Percentiles rank a stretch among this genome's conserved stretches.
These are phyloP conservation scores for Colletotrichum sp. DNA, from an alignment of 2,329 filamentous ascomycete species.

Conservation along the genomic window DNA sequence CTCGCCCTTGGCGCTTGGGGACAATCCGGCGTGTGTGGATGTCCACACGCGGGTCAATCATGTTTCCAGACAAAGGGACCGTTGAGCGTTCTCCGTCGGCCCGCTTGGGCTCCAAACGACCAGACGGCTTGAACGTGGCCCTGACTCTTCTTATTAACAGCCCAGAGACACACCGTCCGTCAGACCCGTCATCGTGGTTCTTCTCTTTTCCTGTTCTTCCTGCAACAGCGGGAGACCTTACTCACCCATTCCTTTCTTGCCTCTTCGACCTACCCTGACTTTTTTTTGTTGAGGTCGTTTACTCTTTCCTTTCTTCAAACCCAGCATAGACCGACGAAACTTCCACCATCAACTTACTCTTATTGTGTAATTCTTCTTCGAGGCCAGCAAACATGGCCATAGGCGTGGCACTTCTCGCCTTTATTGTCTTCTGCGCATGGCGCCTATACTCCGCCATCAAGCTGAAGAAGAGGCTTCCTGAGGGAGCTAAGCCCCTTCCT, in stretches of 20 bases:
- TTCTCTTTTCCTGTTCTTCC: background rate
- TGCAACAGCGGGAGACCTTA: slow-evolving; percentile 5
- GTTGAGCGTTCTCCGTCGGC: slow-evolving; percentile 16
- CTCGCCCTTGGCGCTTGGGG: slow-evolving; percentile 12
- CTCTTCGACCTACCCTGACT: background rate
- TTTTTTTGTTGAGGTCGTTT: background rate
- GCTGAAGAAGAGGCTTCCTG: slow-evolving; percentile 26
- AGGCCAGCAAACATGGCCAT: slow-evolving; percentile 8
- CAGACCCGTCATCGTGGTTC: slow-evolving; percentile 1
- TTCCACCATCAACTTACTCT: background rate
- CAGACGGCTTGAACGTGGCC: slow-evolving; percentile 13
- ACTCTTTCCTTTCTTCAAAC: background rate
- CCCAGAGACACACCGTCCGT: slow-evolving; percentile 6
- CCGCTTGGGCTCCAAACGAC: slow-evolving; percentile 11
- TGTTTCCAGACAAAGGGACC: slow-evolving; percentile 14
- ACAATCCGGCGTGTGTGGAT: background rate
- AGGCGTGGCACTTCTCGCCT: slow-evolving; percentile 13
- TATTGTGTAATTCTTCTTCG: background rate
- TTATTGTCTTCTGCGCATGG: slow-evolving; percentile 17
- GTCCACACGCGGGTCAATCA: background rate
- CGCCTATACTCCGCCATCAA: slow-evolving; percentile 6
- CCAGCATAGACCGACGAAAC: background rate
- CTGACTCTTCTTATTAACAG: slow-evolving; percentile 19
- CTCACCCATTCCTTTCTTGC: slow-evolving; percentile 8
- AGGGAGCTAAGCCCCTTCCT: slow-evolving; percentile 31